Base-by-base conservation (phyloP, 2,329 filamentous ascomycete species). In the Herpotrichia juniperi region DNA sequence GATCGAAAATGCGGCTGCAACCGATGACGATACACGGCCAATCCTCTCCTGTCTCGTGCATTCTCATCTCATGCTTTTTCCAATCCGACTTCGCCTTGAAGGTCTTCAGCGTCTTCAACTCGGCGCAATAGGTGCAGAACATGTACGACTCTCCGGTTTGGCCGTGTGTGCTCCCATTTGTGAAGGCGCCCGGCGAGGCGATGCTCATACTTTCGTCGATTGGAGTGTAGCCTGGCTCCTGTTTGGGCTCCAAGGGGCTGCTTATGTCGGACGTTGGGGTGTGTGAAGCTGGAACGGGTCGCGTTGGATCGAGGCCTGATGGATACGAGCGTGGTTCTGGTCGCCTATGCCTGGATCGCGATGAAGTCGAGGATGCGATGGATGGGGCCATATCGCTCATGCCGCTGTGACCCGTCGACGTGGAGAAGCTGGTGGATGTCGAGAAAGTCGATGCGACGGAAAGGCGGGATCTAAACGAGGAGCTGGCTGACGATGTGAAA, bases 61-160 rank as follows among this genome's bases (percentile, higher is more conserved):
- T 71, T 30, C 68, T 63, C 62, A 69, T 72, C 46, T 74, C 71
- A 21, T 74, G 71, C 47, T 73, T 73, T 51, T 73, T 73, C 71
- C 71, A 74, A 42, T 74, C 71, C 1, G 71, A 74, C 46, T 74
- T 74, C 8, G 69, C 70, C 43, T 72, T 71, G 62, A 73, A 74
- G 0, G 69, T 73, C 48, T 73, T 74, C 28, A 66, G 46, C 12
- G 57, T 62, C 46, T 71, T 71, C 16, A 63, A 58, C 37, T 73
- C 71, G 40, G 71, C 67, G 46, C 71, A 74, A 45, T 71, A 74
- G 1, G 71, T 74, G 51, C 71, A 74, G 44, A 74, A 74, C 68
- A 72, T 71, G 62, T 63, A 69, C 4, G 69, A 64, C 14, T 73
- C 69, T 3, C 68, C 68, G 1, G 62, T 49, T 30, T 62, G 67